Evolutionary conservation across 2,329 filamentous ascomycete species (phyloP), one percentile per base, ranked within the genome.

Genomic region (Phaeosphaeriaceae sp.): DNA sequence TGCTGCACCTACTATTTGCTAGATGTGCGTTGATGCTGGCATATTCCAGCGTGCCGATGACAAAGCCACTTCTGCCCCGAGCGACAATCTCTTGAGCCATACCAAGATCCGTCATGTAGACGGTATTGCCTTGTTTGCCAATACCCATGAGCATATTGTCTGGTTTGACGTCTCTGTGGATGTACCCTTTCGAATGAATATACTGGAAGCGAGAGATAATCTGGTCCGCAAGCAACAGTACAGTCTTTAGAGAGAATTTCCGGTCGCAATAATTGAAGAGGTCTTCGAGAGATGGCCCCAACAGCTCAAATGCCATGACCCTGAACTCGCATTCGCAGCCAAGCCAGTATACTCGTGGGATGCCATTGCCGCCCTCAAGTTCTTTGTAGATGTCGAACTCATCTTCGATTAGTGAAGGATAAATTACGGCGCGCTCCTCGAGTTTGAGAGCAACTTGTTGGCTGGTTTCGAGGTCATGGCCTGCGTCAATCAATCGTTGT

Each of bases 201-300:
- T 97, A 97, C 79, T 99, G 93, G 77, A 99, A 97, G 68, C 94
- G 92, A 61, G 93, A 97, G 75, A 99, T 97, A 76, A 97, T 87
- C 81, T 99, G 94, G 70, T 99, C 94, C 72, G 94, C 94, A 41
- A 99, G 85, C 20, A 99, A 86, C 35, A 99, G 84, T 20, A 99
- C 94, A 1, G 94, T 99, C 88, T 99, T 99, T 64, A 99, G 81
- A 9, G 94, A 97, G 82, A 97, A 99, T 77, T 97, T 97, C 77
- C 94, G 89, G 87, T 97, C 97, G 87, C 94, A 99, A 77, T 97
- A 97, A 85, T 99, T 97, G 90, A 99, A 99, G 29, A 99, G 84
- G 73, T 99, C 94, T 79, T 99, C 94, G 77, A 99, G 80, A 70
- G 89, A 94, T 62, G 94, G 94, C 32, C 94, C 94, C 49, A 99